phyloP scores from a whole-genome alignment of 2,329 filamentous ascomycete species.

The Amylocarpus encephaloides region DNA sequence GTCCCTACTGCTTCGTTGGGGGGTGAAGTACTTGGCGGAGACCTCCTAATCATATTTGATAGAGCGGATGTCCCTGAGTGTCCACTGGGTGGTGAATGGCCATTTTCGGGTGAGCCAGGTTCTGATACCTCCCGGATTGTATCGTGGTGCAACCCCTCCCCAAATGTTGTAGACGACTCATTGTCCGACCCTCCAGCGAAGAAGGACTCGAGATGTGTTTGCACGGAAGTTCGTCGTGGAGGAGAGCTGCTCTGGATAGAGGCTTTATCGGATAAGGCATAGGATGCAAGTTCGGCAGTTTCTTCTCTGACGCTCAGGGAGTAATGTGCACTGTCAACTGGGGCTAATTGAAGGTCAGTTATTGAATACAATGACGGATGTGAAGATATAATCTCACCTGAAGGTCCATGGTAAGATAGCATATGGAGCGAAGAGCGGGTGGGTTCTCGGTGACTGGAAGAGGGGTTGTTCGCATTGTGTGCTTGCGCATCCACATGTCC shows the following conservation, averaged over 20 bases:
- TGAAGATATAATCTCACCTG: constrained; percentile 40
- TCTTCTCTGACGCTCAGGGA: constrained; percentile 77
- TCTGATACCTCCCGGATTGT: constrained; percentile 58
- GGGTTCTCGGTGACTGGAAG: constrained; percentile 50
- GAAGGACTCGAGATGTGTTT: constrained; percentile 26
- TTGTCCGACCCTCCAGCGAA: constrained; percentile 20
- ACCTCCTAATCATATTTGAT: constrained; percentile 42
- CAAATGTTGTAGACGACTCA: constrained; percentile 18
- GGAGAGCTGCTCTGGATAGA: constrained; percentile 30
- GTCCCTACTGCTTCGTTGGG: constrained; percentile 7
- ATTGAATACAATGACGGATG: neutral
- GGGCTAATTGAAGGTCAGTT: constrained; percentile 34
- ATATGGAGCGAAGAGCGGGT: constrained; percentile 64
- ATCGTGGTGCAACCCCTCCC: constrained; percentile 35
- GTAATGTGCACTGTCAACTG: constrained; percentile 64
- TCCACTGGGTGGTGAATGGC: constrained; percentile 27
- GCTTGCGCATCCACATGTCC: constrained; percentile 14
- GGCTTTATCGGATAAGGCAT: constrained; percentile 62
- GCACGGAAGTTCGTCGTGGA: constrained; percentile 16
- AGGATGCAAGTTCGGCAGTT: constrained; percentile 79
- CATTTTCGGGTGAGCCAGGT: constrained; percentile 42
- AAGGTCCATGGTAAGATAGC: constrained; percentile 52
- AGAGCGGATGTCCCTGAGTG: constrained; percentile 38
- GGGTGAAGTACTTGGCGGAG: constrained; percentile 27
- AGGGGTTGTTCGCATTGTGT: constrained; percentile 10